Conservation (phyloP, 2,329 filamentous ascomycete species). For the Laburnicola sp. region DNA sequence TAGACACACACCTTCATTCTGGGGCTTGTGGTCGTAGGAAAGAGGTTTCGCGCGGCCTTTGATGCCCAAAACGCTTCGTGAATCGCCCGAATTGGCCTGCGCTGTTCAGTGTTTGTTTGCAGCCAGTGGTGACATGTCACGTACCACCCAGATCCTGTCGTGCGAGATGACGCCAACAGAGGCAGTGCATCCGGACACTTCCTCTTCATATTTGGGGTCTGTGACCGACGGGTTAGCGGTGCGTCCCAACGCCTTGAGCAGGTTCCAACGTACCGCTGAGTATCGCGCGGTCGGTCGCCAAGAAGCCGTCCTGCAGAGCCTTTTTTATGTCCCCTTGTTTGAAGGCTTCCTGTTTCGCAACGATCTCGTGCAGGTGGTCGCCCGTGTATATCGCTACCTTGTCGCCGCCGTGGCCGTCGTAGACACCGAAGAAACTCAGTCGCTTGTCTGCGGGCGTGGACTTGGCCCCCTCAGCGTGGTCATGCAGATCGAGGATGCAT, state of each 20-base stretch:
- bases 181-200: conserved; percentile 96
- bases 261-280: conserved; percentile 71
- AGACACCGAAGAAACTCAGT: conserved; percentile 96
- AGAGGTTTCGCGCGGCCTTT: conserved; percentile 97
- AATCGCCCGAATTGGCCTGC: conserved; percentile 96
- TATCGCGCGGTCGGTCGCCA: conserved; percentile 94
- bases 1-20: conserved; percentile 77
- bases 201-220: conserved; percentile 97
- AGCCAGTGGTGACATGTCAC: conserved; percentile 48
- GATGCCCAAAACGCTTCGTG: conserved; percentile 89
- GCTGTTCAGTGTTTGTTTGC: conserved; percentile 19
- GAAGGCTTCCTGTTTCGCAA: conserved; percentile 93
- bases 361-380: conserved; percentile 89
- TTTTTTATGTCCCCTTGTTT: conserved; percentile 90
- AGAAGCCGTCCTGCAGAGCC: conserved; percentile 93
- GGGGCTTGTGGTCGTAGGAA: conserved; percentile 99
- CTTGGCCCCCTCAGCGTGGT: conserved; percentile 57
- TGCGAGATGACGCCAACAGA: conserved; percentile 86
- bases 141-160: conserved; percentile 92
- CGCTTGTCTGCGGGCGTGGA: conserved; percentile 69
- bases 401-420: conserved; percentile 95
- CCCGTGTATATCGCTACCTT: conserved; percentile 94
- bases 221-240: conserved; percentile 36
- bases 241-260: conserved; percentile 9
- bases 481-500: conserved; percentile 81